These are phyloP conservation scores for Plasmodium blacklocki DNA, from an alignment of 169 alveolate genomes.

Conservation along the genomic window DNA sequence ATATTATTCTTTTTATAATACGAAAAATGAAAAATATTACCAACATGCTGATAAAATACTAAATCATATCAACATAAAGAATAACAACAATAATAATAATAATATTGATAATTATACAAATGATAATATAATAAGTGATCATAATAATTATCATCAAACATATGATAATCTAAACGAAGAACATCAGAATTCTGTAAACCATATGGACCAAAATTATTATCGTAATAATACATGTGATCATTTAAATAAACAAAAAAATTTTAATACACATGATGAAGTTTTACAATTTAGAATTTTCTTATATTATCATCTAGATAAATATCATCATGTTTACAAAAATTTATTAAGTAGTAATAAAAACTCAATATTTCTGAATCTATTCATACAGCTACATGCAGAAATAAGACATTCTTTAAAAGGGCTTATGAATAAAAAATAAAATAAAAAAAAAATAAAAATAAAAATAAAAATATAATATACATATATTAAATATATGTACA, in stretches of 20 bases:
- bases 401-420: constrained; percentile 37
- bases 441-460: neutral
- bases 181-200: neutral
- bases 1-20: constrained; percentile 57
- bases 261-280: constrained; percentile 6
- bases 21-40: neutral
- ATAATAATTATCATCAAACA: neutral
- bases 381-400: constrained; percentile 32
- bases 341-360: constrained; percentile 26
- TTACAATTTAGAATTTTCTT: constrained; percentile 39
- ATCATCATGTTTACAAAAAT: constrained; percentile 36
- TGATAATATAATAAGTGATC: neutral
- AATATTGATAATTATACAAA: no score
- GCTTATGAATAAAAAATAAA: neutral
- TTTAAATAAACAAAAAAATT: neutral
- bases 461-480: no score
- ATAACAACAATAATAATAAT: no score
- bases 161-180: neutral
- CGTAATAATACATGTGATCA: neutral
- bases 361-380: constrained; percentile 26
- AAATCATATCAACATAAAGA: neutral
- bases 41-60: neutral
- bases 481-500: neutral
- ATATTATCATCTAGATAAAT: constrained; percentile 59
- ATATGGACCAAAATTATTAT: neutral